These are phyloP conservation scores for Rosa hybrid DNA, from an alignment of 331 rosid genomes.

Conservation along the genomic window DNA sequence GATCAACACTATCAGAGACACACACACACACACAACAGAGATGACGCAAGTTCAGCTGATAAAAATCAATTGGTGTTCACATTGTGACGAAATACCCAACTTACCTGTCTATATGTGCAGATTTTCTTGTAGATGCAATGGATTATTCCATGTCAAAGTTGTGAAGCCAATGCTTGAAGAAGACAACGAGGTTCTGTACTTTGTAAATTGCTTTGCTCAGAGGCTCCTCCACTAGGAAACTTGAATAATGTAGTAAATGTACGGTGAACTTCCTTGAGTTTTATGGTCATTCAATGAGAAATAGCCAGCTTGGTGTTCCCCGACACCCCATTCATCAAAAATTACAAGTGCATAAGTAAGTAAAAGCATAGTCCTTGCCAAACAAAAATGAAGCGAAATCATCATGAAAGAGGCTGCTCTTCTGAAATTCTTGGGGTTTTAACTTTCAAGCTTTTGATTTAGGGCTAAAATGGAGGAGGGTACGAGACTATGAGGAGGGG, in stretches of 20 bases:
- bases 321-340: not conserved
- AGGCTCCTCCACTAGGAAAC: not conserved
- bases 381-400: not conserved
- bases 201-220: not conserved
- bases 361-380: too few species aligned
- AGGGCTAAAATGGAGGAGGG: not conserved
- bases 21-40: not conserved
- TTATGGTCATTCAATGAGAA: not conserved
- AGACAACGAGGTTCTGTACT: not conserved
- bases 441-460: not conserved
- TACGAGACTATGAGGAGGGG: not conserved
- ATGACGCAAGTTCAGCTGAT: not conserved
- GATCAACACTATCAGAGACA: not conserved
- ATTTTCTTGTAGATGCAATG: slow-evolving; percentile 61
- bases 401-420: not conserved
- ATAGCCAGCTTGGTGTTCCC: not conserved
- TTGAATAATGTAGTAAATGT: not conserved
- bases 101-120: slow-evolving; percentile 38
- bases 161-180: slow-evolving; percentile 22
- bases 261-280: not conserved
- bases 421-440: not conserved
- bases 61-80: not conserved
- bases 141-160: slow-evolving; percentile 61
- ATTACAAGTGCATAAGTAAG: too few species aligned
- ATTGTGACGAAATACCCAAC: not conserved